Conservation (phyloP, 1,284 basidiomycete genomes). For the Papiliotrema fonsecae region DNA sequence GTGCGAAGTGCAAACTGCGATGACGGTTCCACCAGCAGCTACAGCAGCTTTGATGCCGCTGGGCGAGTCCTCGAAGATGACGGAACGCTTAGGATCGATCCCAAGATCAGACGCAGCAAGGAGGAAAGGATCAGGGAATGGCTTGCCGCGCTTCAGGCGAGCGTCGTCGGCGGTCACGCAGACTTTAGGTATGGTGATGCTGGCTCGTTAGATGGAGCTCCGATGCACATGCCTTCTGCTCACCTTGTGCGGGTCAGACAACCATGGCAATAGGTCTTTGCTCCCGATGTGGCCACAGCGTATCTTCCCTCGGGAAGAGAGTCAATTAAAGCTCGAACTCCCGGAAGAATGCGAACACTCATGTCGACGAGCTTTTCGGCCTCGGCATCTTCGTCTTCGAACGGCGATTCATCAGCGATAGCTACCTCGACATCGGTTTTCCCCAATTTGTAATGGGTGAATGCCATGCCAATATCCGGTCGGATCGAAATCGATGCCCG, state of each 20-base stretch:
- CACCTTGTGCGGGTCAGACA: constrained; percentile 19
- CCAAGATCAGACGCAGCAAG: constrained; percentile 69
- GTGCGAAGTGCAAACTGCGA: constrained; percentile 64
- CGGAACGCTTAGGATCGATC: constrained; percentile 50
- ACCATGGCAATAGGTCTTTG: constrained; percentile 57
- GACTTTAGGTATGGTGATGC: constrained; percentile 64
- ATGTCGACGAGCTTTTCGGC: constrained; percentile 57
- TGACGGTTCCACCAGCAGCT: constrained; percentile 66
- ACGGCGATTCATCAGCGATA: constrained; percentile 33
- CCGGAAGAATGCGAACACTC: constrained; percentile 67
- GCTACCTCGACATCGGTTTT: constrained; percentile 4
- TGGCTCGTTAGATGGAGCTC: constrained; percentile 49
- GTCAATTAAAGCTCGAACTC: constrained; percentile 63
- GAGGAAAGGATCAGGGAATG: constrained; percentile 68
- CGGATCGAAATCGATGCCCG: constrained; percentile 39
- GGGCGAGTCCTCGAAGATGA: constrained; percentile 72
- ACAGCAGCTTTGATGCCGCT: constrained; percentile 68
- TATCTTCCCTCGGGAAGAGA: constrained; percentile 64
- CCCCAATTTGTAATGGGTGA: constrained; percentile 12
- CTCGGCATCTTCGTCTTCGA: constrained; percentile 58
- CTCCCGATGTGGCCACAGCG: constrained; percentile 71
- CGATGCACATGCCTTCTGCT: constrained; percentile 7
- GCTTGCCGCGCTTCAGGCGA: constrained; percentile 52
- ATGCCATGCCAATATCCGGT: constrained; percentile 3
- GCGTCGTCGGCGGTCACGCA: constrained; percentile 75